These are phyloP conservation scores for Pyrenula massariospora DNA, from an alignment of 495 filamentous ascomycete species.

Conservation along the genomic window DNA sequence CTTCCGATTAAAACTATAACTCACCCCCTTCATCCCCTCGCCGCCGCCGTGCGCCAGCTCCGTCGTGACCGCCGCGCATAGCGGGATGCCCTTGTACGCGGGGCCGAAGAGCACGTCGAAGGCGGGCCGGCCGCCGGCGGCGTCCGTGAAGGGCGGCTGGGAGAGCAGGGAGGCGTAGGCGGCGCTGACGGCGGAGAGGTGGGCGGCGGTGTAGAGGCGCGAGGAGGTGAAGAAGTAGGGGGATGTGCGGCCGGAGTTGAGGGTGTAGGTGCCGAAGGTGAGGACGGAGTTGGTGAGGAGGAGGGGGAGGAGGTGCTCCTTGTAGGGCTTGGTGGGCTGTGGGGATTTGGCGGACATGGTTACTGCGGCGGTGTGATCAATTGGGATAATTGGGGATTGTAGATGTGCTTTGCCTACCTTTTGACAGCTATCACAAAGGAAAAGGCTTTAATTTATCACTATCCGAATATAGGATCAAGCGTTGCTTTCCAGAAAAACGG, in stretches of 20 bases:
- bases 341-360: slow-evolving; percentile 11
- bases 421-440: too few relatives aligned
- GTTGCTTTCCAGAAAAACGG: too few relatives aligned
- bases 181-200: slow-evolving; percentile 59
- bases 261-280: slow-evolving; percentile 75
- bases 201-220: slow-evolving; percentile 63
- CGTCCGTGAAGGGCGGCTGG: slow-evolving; percentile 19
- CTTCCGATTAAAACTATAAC: slow-evolving; percentile 89
- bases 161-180: slow-evolving; percentile 72
- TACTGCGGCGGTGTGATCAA: too few relatives aligned
- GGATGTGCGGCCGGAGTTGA: slow-evolving; percentile 85
- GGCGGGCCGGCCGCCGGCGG: slow-evolving; percentile 7
- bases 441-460: too few relatives aligned
- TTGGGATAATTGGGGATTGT: too few relatives aligned
- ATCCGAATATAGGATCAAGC: too few relatives aligned
- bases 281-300: slow-evolving; percentile 65
- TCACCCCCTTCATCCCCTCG: slow-evolving; percentile 38
- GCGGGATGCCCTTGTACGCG: slow-evolving; percentile 91
- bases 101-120: slow-evolving; percentile 50
- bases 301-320: slow-evolving; percentile 58
- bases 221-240: slow-evolving; percentile 99
- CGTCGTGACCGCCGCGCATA: slow-evolving; percentile 61
- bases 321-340: slow-evolving; percentile 34
- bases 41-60: slow-evolving; percentile 39
- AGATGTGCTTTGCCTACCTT: too few relatives aligned